phyloP scores from a whole-genome alignment of 768 basidiomycete species.

The Suillus paluster region DNA sequence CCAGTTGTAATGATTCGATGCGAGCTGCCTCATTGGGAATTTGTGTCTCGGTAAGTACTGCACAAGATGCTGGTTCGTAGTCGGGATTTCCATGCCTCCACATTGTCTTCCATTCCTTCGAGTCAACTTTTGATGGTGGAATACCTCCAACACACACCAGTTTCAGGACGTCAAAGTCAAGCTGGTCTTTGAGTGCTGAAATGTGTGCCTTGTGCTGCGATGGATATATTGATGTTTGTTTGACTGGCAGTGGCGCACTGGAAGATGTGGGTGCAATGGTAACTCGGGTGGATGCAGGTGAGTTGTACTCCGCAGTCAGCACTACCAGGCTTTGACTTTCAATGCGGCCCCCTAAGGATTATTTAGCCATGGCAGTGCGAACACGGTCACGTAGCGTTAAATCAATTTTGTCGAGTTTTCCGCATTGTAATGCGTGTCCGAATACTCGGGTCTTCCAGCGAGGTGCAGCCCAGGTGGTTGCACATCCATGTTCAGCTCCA shows the following conservation, averaged over 20 bases:
- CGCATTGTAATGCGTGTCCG: too few species aligned
- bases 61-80: neutral
- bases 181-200: neutral
- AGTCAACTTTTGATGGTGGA: neutral
- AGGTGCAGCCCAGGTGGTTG: too few species aligned
- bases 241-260: neutral
- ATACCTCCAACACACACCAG: neutral
- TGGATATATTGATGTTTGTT: neutral
- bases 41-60: neutral
- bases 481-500: too few species aligned
- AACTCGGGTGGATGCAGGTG: too few species aligned
- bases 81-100: neutral
- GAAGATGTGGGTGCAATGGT: too few species aligned
- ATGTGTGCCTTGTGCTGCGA: neutral
- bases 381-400: too few species aligned
- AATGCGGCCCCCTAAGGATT: too few species aligned
- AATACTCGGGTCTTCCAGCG: too few species aligned
- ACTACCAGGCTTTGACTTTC: too few species aligned
- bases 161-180: neutral
- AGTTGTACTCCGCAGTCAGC: too few species aligned
- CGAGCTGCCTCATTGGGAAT: neutral
- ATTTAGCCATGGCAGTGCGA: too few species aligned
- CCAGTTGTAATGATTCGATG: constrained; percentile 10
- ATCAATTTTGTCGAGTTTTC: too few species aligned
- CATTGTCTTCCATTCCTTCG: neutral